Evolutionary conservation across 305 asterid genomes (phyloP).

Genomic region (Fraxinus angustifolia): DNA sequence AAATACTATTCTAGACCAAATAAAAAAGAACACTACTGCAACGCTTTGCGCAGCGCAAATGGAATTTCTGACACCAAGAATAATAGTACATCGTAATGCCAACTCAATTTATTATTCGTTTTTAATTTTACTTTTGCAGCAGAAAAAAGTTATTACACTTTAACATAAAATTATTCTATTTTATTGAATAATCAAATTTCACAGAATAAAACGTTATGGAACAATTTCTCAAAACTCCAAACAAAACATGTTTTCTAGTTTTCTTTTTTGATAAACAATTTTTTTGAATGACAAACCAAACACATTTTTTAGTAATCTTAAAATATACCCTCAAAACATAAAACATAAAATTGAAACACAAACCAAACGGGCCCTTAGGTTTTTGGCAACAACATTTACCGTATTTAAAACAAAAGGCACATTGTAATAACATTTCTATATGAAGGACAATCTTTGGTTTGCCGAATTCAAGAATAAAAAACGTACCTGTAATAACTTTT

Average conservation of each 20-base stretch:
- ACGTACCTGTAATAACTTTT: neutral
- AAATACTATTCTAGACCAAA: neutral
- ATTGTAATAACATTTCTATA: neutral
- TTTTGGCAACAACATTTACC: neutral
- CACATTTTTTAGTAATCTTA: neutral
- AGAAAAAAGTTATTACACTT: neutral
- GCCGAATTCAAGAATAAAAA: neutral
- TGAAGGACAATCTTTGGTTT: neutral
- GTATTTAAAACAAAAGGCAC: neutral
- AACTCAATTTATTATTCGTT: neutral
- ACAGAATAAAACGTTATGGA: neutral
- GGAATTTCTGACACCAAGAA: constrained; percentile 38
- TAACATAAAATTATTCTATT: neutral
- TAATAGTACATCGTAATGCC: neutral
- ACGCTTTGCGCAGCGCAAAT: constrained; percentile 46
- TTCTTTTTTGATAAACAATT: neutral
- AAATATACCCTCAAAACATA: neutral
- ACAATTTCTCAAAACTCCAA: neutral
- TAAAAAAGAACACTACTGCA: neutral
- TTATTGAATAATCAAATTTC: neutral
- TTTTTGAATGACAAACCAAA: neutral
- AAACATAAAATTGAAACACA: neutral
- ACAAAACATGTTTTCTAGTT: neutral
- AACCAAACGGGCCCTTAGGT: neutral
- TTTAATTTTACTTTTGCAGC: neutral